Evolutionary conservation across 2,329 filamentous ascomycete species (phyloP), one percentile per base, ranked within the genome.

Genomic region (Colletotrichum musicola): DNA sequence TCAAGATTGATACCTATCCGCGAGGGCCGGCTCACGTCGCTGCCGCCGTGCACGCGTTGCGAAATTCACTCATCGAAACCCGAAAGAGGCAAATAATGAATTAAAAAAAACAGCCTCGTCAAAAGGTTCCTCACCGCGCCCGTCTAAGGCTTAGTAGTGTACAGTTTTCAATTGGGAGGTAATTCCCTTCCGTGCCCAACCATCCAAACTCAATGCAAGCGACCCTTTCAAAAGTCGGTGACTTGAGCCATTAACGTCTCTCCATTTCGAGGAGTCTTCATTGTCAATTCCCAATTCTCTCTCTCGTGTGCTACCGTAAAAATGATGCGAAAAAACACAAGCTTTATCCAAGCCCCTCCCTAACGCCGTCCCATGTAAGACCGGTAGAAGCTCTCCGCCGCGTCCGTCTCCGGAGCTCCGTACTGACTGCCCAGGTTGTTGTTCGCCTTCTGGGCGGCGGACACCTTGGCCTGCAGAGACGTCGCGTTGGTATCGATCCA

Each of bases 401-500:
- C 91, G 76, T 93, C 91, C 67, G 86, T 89, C 69, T 93, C 91
- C 10, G 85, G 82, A 12, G 86, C 87, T 20, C 85, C 86, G 71
- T 88, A 86, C 66, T 86, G 85, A 72, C 81, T 84, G 66, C 86
- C 85, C 71, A 91, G 80, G 70, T 84, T 86, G 75, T 89, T 90
- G 75, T 89, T 90, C 42, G 93, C 89, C 81, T 95, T 95, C 78
- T 97, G 94, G 25, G 95, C 93, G 35, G 91, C 89, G 6, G 85
- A 82, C 59, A 98, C 93, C 86, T 97, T 97, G 68, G 90, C 86
- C 79, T 97, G 93, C 61, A 98, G 85, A 38, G 91, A 88, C 16
- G 90, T 88, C 42, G 95, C 93, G 72, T 95, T 95, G 72, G 90
- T 89, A 77, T 98, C 95, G 78, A 99, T 98, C 83, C 92, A 93